A percentile compares a stretch with the other conserved stretches of the same genome.
Evolutionary conservation across 176 grass and related monocot genomes (phyloP).

Genomic region (Triticum timopheevii): DNA sequence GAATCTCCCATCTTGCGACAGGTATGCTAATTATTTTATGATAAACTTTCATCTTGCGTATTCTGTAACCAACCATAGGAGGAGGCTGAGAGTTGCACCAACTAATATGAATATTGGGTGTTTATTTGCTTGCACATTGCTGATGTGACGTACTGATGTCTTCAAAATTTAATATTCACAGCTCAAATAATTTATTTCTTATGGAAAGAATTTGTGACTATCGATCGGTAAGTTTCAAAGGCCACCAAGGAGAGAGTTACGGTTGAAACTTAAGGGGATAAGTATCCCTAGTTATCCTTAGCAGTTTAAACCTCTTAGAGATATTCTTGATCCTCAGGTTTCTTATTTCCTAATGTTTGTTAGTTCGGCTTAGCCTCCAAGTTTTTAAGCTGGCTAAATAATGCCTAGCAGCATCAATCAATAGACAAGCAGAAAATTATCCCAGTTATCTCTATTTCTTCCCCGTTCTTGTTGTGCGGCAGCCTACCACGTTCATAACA

Average conservation of each 20-base stretch:
- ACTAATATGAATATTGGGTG: slow-evolving; percentile 8
- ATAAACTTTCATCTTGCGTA: neutral
- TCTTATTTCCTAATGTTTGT: too few relatives aligned
- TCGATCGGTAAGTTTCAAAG: neutral
- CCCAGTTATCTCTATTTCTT: too few relatives aligned
- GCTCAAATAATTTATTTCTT: neutral
- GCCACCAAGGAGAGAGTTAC: neutral
- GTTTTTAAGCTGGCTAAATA: too few relatives aligned
- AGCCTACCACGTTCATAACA: neutral
- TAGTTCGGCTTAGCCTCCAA: too few relatives aligned
- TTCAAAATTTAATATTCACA: neutral
- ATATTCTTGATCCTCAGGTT: too few relatives aligned
- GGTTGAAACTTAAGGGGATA: neutral
- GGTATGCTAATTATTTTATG: slow-evolving; percentile 51
- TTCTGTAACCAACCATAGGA: slow-evolving; percentile 6
- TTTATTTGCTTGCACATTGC: slow-evolving; percentile 8
- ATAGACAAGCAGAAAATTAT: too few relatives aligned
- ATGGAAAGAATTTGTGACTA: neutral
- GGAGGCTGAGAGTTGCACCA: neutral
- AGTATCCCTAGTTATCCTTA: neutral
- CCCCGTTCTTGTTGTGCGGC: too few relatives aligned
- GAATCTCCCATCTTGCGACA: slow-evolving; percentile 98
- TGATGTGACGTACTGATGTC: neutral
- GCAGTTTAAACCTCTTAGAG: too few relatives aligned
- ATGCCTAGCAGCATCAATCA: too few relatives aligned